Conservation (phyloP, 2,329 filamentous ascomycete genomes). For the Alternaria infectoria region DNA sequence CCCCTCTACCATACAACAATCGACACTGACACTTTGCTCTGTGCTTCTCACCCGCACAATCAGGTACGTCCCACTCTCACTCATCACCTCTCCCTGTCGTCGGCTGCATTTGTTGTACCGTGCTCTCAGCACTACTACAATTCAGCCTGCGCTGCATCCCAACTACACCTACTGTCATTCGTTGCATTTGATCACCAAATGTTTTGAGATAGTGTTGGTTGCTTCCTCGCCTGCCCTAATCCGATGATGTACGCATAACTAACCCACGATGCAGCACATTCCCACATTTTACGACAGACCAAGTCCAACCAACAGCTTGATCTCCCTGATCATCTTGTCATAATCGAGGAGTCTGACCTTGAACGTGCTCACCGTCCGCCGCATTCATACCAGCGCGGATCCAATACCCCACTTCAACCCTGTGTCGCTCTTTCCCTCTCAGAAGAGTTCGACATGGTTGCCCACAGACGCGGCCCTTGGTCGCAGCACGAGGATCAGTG, state of each 20-base stretch:
- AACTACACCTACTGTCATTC: background rate
- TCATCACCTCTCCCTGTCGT: background rate
- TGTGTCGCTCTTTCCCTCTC: background rate
- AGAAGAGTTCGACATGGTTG: constrained; percentile 48
- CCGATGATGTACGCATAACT: constrained; percentile 8
- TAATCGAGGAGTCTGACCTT: background rate
- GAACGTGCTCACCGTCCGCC: background rate
- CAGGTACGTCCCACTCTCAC: constrained; percentile 9
- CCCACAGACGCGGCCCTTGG: constrained; percentile 81
- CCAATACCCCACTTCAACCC: background rate
- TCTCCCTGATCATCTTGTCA: background rate
- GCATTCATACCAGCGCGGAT: background rate
- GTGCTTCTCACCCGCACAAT: constrained; percentile 6
- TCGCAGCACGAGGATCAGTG: constrained; percentile 75
- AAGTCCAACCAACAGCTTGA: background rate
- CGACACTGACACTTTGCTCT: background rate
- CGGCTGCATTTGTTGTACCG: background rate
- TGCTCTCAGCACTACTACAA: background rate
- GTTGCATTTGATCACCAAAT: background rate
- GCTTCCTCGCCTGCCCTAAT: background rate
- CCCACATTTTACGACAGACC: background rate
- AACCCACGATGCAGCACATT: constrained; percentile 8
- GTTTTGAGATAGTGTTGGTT: background rate
- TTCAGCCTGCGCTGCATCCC: background rate
- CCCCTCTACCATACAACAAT: constrained; percentile 5